Base-by-base conservation (phyloP, 495 filamentous ascomycete species). In the Aspergillus nanangensis region DNA sequence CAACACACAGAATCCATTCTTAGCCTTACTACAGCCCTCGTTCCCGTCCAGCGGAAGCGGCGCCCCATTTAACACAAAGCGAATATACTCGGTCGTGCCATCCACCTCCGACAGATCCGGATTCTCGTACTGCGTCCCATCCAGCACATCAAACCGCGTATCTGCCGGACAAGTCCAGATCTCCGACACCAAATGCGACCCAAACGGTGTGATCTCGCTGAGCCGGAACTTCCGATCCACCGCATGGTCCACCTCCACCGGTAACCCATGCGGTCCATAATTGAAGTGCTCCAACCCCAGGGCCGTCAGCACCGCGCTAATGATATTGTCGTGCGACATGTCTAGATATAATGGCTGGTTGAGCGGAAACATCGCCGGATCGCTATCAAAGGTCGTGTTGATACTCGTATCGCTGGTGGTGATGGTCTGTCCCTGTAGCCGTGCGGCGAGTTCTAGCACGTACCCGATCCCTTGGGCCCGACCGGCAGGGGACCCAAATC, bases 401-500 rank as follows among this genome's bases (percentile, higher is more conserved):
- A 81, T 72, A 50, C 79, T 76, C 8, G 72, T 77, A 8, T 71
- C 69, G 1, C 72, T 72, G 15, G 67, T 70, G 17, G 76, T 63
- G 38, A 62, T 55, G 4, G 76, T 67, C 51, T 81, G 77, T 51
- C 77, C 65, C 43, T 75, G 47, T 5, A 84, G 69, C 15, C 82
- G 70, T 5, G 80, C 82, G 2, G 79, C 59, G 29, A 83, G 70
- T 61, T 86, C 82, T 40, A 80, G 63, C 10, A 83, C 75, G 47
- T 80, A 86, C 29, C 80, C 82, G 33, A 83, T 76, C 1, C 80
- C 82, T 19, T 80, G 70, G 9, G 82, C 83, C 7, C 82, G 70
- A 20, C 79, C 81, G 5, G 70, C 74, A 1, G 81, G 76, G 2
- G 78, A 81, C n/a, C 76, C 77, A 53, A 78, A 83, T 47, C 62